These are phyloP conservation scores for Oryza australiensis DNA, from an alignment of 176 grass and related monocot species.

Conservation along the genomic window DNA sequence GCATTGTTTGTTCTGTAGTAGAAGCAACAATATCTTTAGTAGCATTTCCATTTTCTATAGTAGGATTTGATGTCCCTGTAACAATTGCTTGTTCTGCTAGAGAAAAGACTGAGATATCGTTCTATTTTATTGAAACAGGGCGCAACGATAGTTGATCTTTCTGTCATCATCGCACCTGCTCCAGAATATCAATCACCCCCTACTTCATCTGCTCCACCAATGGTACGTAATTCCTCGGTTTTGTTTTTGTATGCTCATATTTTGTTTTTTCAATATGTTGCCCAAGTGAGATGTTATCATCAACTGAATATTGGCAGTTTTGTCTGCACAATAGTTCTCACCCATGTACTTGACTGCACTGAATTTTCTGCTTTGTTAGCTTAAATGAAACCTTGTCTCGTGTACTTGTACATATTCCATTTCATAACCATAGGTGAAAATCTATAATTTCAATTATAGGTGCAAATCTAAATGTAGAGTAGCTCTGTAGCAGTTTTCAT, in stretches of 20 bases:
- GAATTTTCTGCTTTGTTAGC: not conserved
- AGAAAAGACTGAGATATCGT: conserved; percentile 5
- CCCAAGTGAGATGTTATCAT: not conserved
- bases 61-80: not conserved
- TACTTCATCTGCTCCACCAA: conserved; percentile 52
- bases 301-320: not conserved
- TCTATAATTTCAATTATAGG: not conserved
- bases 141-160: conserved; percentile 87
- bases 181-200: conserved; percentile 71
- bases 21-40: not conserved
- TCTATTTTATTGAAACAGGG: conserved; percentile 52
- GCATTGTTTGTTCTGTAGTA: no score
- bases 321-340: not conserved
- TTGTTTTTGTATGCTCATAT: conserved; percentile 1
- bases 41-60: not conserved
- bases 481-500: not conserved
- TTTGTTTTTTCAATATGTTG: not conserved
- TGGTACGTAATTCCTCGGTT: conserved; percentile 32
- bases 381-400: not conserved
- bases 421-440: conserved; percentile 14
- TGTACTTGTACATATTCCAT: not conserved
- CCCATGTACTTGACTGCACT: not conserved
- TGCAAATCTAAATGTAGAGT: conserved; percentile 16
- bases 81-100: not conserved
- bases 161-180: conserved; percentile 73